Evolutionary conservation across 2,329 filamentous ascomycete genomes (phyloP).

Genomic region (Claviceps lovelessii): DNA sequence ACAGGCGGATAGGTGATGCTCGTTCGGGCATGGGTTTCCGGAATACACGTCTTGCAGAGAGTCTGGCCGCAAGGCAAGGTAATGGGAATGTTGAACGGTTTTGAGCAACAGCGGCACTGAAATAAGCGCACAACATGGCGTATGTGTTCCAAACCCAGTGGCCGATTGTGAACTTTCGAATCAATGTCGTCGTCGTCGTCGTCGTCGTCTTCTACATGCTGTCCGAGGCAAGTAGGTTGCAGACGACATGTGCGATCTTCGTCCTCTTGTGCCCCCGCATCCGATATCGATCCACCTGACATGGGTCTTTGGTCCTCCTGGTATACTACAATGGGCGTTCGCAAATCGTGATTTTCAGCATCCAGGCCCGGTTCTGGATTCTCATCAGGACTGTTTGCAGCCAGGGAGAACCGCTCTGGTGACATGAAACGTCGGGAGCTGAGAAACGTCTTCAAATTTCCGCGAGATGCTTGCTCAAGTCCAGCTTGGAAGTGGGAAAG

Average conservation of each 20-base stretch:
- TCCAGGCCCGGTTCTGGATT: slow-evolving; percentile 1
- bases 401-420: slow-evolving; percentile 4
- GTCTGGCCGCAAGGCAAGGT: slow-evolving; percentile 71
- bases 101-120: slow-evolving; percentile 63
- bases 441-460: not conserved
- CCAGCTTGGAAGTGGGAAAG: not conserved
- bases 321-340: not conserved
- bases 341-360: not conserved
- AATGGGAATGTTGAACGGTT: slow-evolving; percentile 51
- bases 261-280: not conserved
- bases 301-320: not conserved
- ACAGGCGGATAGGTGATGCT: slow-evolving; percentile 67
- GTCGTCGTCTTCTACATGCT: not conserved
- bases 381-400: slow-evolving; percentile 4
- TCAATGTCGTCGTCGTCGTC: not conserved
- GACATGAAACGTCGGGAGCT: slow-evolving; percentile 7
- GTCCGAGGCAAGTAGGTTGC: not conserved
- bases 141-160: slow-evolving; percentile 5
- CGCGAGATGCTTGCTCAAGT: too few relatives aligned
- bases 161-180: not conserved
- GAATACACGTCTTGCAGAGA: slow-evolving; percentile 62
- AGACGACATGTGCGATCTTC: too few relatives aligned
- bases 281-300: not conserved
- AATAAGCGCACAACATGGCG: slow-evolving; percentile 47
- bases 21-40: slow-evolving; percentile 45